phyloP scores from a whole-genome alignment of 2,329 filamentous ascomycete genomes.

The Colletotrichum limetticola region DNA sequence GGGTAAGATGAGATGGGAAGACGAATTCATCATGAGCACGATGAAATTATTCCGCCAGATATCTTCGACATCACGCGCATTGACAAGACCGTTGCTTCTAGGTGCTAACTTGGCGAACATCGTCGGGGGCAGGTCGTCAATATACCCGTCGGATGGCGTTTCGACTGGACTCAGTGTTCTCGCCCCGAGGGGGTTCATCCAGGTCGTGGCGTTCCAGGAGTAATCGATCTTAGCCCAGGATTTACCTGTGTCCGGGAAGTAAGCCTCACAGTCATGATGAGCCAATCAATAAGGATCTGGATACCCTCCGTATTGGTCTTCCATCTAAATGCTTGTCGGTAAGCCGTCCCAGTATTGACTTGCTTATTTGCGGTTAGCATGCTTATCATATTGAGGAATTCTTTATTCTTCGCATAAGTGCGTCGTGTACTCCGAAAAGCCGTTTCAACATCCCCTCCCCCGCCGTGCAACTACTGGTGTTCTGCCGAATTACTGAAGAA shows the following conservation, averaged over 20 bases:
- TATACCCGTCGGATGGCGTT: conserved; percentile 73
- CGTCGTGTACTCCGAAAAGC: background rate
- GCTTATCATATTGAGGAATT: background rate
- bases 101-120: conserved; percentile 77
- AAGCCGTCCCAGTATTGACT: background rate
- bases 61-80: conserved; percentile 69
- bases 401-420: background rate
- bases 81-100: conserved; percentile 72
- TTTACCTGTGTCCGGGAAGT: conserved; percentile 72
- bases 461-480: no score
- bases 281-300: conserved; percentile 70
- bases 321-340: conserved; percentile 56
- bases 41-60: conserved; percentile 79
- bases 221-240: conserved; percentile 76
- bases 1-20: conserved; percentile 82
- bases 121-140: conserved; percentile 74
- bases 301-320: conserved; percentile 75
- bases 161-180: conserved; percentile 71
- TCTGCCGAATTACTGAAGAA: background rate
- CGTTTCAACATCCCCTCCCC: background rate
- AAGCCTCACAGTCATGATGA: conserved; percentile 59
- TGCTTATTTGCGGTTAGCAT: background rate
- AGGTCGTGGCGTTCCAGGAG: conserved; percentile 66
- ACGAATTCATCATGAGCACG: conserved; percentile 81
- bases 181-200: conserved; percentile 75